Percentiles rank a stretch among this genome's conserved stretches.
Conservation (phyloP, 495 filamentous ascomycete genomes). For the Talaromyces borbonicus region DNA sequence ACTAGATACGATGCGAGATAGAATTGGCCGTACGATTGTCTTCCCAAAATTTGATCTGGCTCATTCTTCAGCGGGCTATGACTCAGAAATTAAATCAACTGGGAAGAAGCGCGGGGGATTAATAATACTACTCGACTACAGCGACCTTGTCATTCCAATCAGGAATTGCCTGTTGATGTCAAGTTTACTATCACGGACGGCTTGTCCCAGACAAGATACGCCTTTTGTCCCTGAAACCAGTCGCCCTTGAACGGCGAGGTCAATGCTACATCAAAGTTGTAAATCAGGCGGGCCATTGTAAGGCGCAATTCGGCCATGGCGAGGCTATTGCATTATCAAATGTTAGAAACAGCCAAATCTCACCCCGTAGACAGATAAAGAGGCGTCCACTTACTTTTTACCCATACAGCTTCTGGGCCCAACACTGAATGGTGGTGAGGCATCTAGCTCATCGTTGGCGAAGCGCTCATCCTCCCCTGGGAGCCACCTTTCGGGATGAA, state of each 20-base stretch:
- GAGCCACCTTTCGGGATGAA: too few species aligned
- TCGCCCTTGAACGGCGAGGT: too few species aligned
- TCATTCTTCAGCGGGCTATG: too few species aligned
- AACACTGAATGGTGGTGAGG: constrained; percentile 19
- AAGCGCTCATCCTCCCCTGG: too few species aligned
- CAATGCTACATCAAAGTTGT: constrained; percentile 40
- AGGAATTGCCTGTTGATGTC: constrained; percentile 8
- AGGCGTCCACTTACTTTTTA: constrained; percentile 12
- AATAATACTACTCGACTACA: too few species aligned
- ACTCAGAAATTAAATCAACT: too few species aligned
- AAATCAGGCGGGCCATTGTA: constrained; percentile 40
- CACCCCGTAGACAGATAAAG: not conserved
- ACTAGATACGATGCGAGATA: too few species aligned
- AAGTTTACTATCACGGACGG: constrained; percentile 24
- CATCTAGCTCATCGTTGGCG: constrained; percentile 14
- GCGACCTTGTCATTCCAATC: too few species aligned
- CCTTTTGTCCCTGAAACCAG: constrained; percentile 26
- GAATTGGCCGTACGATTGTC: too few species aligned
- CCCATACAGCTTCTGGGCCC: constrained; percentile 25
- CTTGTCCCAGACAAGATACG: constrained; percentile 33
- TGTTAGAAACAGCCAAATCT: not conserved
- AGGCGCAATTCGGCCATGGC: constrained; percentile 46
- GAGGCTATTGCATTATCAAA: constrained; percentile 19
- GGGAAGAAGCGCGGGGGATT: too few species aligned
- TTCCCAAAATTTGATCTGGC: too few species aligned